A percentile compares a stretch with the other conserved stretches of the same genome.
Conservation (phyloP, 2,329 filamentous ascomycete genomes). For the Sporothrix variecibatus region DNA sequence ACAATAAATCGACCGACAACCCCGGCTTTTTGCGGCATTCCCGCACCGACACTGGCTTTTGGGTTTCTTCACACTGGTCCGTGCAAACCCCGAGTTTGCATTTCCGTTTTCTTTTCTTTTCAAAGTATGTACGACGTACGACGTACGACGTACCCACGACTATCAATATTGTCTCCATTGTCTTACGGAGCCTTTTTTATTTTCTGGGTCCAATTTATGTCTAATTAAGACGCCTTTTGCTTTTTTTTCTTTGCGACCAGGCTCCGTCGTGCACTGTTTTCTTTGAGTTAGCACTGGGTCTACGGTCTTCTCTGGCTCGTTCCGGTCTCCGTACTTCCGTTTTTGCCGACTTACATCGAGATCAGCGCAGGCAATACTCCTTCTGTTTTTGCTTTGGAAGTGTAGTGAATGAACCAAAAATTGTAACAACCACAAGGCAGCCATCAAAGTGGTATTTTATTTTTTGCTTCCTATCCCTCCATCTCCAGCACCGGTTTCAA, state of each 20-base stretch:
- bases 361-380: background rate
- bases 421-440: background rate
- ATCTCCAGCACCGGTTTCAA: background rate
- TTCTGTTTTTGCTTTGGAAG: background rate
- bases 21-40: constrained; percentile 4
- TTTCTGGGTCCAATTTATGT: background rate
- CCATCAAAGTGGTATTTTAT: background rate
- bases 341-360: background rate
- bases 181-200: background rate
- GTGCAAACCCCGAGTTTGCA: background rate
- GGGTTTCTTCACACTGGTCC: background rate
- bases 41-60: background rate
- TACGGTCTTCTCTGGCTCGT: background rate
- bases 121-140: no score
- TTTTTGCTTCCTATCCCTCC: background rate
- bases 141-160: background rate
- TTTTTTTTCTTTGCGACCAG: background rate
- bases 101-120: background rate
- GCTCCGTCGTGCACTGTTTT: background rate
- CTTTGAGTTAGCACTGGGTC: background rate
- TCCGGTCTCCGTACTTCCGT: constrained; percentile 5
- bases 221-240: background rate
- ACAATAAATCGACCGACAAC: background rate
- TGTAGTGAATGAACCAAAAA: background rate
- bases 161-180: background rate